Evolutionary conservation across 148 eudicot genomes (phyloP).

Genomic region (Selenicereus undatus): DNA sequence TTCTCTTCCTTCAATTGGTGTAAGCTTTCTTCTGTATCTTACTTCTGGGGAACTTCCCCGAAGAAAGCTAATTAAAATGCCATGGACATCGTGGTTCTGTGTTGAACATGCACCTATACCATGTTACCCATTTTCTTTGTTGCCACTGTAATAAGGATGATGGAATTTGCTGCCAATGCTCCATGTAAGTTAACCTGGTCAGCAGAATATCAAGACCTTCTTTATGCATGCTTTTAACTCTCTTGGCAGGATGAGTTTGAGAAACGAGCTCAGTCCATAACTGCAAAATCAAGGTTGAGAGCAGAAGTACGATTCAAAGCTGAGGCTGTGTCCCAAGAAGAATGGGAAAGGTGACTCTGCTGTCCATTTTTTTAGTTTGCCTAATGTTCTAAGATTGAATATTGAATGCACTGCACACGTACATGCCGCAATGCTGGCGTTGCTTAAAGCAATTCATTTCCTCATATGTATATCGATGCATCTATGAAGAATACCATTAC

Average conservation of each 20-base stretch:
- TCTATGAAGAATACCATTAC: neutral
- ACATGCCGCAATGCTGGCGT: constrained; percentile 4
- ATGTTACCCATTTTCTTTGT: neutral
- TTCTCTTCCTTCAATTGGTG: constrained; percentile 93
- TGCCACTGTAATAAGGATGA: neutral
- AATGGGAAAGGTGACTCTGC: constrained; percentile 84
- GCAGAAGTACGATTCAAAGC: constrained; percentile 84
- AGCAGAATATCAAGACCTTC: neutral
- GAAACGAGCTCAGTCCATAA: constrained; percentile 72
- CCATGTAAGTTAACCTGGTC: neutral
- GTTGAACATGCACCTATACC: no score
- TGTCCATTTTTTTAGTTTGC: constrained; percentile 2
- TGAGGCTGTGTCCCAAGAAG: constrained; percentile 81
- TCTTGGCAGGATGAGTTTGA: constrained; percentile 86
- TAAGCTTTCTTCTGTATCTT: constrained; percentile 32
- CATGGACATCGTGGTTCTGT: no score
- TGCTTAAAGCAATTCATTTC: neutral
- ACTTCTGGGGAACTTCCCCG: neutral
- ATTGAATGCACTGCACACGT: neutral
- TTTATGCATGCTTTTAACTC: neutral
- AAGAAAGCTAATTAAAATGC: no score
- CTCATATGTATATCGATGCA: neutral
- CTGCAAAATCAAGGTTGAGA: constrained; percentile 73
- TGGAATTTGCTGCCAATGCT: neutral
- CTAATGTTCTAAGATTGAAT: neutral